Conservation (phyloP, 352 stramenopile genomes). For the Phytophthora cajani region DNA sequence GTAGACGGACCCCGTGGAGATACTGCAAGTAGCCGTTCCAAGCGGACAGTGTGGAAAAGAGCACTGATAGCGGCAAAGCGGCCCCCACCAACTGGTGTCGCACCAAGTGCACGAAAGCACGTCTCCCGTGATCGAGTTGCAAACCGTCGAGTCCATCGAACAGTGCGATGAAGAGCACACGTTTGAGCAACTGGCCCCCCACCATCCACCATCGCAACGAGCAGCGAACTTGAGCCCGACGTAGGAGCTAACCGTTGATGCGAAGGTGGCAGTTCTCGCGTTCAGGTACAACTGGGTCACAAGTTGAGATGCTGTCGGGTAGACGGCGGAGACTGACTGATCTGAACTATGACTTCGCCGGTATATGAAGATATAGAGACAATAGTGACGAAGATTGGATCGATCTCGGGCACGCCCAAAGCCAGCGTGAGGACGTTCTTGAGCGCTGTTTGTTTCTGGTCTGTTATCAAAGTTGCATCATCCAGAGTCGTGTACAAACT, state of each 20-base stretch:
- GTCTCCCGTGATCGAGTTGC: background rate
- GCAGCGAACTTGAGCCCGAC: background rate
- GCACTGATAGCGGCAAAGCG: background rate
- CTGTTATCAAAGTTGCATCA: background rate
- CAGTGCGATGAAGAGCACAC: background rate
- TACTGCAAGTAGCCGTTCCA: background rate
- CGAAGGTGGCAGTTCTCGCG: background rate
- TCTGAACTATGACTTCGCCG: background rate
- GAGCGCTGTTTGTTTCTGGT: background rate
- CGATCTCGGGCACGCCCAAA: slow-evolving; percentile 8
- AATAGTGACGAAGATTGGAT: slow-evolving; percentile 14
- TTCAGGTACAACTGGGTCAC: background rate
- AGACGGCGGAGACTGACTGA: slow-evolving; percentile 5
- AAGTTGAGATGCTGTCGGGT: background rate
- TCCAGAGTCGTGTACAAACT: slow-evolving; percentile 1
- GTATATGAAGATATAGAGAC: background rate
- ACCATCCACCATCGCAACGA: background rate
- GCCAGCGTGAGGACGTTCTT: slow-evolving; percentile 10
- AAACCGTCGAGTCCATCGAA: background rate
- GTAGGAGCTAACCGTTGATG: background rate
- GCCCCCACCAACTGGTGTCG: background rate
- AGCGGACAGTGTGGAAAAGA: background rate
- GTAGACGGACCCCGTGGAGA: background rate
- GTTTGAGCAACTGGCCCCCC: background rate
- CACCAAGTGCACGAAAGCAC: background rate